Conservation (phyloP, 108 stramenopile genomes). For the Fistulifera pelliculosa region DNA sequence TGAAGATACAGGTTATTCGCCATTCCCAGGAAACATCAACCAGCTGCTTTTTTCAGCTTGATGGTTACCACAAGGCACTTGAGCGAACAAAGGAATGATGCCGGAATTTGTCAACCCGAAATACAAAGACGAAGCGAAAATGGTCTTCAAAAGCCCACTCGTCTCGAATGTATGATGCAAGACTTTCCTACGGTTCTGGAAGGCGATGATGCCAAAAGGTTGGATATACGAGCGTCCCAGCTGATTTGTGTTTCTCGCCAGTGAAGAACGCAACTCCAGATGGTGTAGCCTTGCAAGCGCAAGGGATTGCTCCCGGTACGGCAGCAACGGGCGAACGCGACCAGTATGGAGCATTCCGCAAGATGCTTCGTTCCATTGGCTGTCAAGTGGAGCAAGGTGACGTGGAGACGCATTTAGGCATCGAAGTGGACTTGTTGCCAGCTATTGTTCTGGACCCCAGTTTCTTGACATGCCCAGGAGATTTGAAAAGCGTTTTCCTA, state of each 20-base stretch:
- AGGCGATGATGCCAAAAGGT: conserved; percentile 59
- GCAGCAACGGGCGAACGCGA: conserved; percentile 93
- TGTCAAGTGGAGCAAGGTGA: conserved; percentile 48
- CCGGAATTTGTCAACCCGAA: conserved; percentile 99
- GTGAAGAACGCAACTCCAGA: conserved; percentile 93
- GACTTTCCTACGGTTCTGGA: conserved; percentile 92
- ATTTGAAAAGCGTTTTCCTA: conserved; percentile 56
- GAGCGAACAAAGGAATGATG: conserved; percentile 68
- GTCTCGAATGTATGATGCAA: conserved; percentile 96
- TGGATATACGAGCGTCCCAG: conserved; percentile 88
- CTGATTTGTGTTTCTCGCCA: conserved; percentile 87
- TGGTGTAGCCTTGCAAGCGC: conserved; percentile 69
- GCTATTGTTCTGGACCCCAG: conserved; percentile 69
- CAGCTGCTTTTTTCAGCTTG: conserved; percentile 87
- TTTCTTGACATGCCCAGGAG: conserved; percentile 56
- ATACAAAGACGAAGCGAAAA: conserved; percentile 89
- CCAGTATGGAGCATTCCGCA: conserved; percentile 56
- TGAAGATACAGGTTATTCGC: conserved; percentile 78
- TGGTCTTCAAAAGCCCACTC: conserved; percentile 98
- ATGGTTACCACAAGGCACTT: conserved; percentile 72
- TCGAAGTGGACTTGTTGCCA: conserved; percentile 62
- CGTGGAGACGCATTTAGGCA: conserved; percentile 43
- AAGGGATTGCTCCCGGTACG: conserved; percentile 80
- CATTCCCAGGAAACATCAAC: conserved; percentile 97
- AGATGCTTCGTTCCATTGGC: conserved; percentile 60